A percentile compares a stretch with the other conserved stretches of the same genome.
These are phyloP conservation scores for Rutstroemia sp. DNA, from an alignment of 2,329 filamentous ascomycete genomes.

Conservation along the genomic window DNA sequence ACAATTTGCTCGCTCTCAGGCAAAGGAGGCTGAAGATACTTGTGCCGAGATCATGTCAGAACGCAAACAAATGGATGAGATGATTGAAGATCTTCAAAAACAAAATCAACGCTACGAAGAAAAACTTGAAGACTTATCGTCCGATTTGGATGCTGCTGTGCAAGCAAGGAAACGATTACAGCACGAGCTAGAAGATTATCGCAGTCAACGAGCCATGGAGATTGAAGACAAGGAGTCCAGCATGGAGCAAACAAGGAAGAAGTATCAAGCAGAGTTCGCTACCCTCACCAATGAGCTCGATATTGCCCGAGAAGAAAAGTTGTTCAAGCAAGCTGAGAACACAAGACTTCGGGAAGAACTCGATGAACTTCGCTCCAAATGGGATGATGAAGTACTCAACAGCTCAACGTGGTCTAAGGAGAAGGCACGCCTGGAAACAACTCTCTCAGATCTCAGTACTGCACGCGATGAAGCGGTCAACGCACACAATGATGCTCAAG, in stretches of 20 bases:
- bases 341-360: conserved; percentile 88
- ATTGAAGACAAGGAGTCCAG: conserved; percentile 94
- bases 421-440: conserved; percentile 84
- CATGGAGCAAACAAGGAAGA: conserved; percentile 94
- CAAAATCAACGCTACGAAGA: conserved; percentile 87
- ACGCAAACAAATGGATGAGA: conserved; percentile 79
- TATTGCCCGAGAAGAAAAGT: conserved; percentile 82
- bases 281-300: conserved; percentile 88
- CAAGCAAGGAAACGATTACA: conserved; percentile 92
- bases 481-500: conserved; percentile 90
- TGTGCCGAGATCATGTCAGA: conserved; percentile 88
- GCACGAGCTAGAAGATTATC: conserved; percentile 95
- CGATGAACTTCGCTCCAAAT: conserved; percentile 89
- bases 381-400: conserved; percentile 97
- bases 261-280: conserved; percentile 91
- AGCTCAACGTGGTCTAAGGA: conserved; percentile 98
- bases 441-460: conserved; percentile 77
- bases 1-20: conserved; percentile 86
- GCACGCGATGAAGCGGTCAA: conserved; percentile 91
- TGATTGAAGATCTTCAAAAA: conserved; percentile 82
- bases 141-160: conserved; percentile 75
- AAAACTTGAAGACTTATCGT: conserved; percentile 82
- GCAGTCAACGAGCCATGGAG: conserved; percentile 88
- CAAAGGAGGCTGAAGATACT: conserved; percentile 83
- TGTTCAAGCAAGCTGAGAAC: conserved; percentile 80